phyloP scores from a whole-genome alignment of 2,329 filamentous ascomycete species.

The Monilinia fructigena region DNA sequence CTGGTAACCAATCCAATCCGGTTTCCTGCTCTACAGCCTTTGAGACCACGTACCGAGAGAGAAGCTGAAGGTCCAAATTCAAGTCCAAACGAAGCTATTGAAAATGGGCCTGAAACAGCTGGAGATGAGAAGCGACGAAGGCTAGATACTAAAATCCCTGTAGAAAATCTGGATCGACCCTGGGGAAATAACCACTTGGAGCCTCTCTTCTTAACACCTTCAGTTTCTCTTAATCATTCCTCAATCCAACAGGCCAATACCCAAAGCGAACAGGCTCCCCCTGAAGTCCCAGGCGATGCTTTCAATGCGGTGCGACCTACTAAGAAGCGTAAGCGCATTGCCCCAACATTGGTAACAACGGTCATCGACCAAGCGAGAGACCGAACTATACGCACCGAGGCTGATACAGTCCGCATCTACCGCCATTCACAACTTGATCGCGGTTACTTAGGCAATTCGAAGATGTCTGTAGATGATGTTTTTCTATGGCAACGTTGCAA shows the following conservation, averaged over 20 bases:
- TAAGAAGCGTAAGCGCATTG: constrained; percentile 41
- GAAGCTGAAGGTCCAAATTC: constrained; percentile 1
- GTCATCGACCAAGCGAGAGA: constrained; percentile 30
- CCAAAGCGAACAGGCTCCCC: not conserved
- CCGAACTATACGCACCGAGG: constrained; percentile 32
- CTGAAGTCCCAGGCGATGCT: too few species aligned
- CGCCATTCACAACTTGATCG: constrained; percentile 22
- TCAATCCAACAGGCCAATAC: not conserved
- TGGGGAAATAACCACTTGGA: not conserved
- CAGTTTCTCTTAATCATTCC: not conserved
- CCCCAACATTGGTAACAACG: constrained; percentile 36
- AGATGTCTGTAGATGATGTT: constrained; percentile 43
- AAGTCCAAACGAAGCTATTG: not conserved
- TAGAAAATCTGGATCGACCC: not conserved
- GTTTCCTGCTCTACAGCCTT: constrained; percentile 8
- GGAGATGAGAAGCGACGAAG: constrained; percentile 12
- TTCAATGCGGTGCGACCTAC: constrained; percentile 6
- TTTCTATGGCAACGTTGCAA: constrained; percentile 42
- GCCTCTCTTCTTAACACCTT: not conserved
- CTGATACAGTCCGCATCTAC: constrained; percentile 26
- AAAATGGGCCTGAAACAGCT: constrained; percentile 1
- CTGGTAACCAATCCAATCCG: not conserved
- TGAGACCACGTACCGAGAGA: not conserved
- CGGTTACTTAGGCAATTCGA: constrained; percentile 43
- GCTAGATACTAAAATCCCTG: not conserved